These are phyloP conservation scores for Stemphylium vesicarium DNA, from an alignment of 2,329 filamentous ascomycete genomes.

Conservation along the genomic window DNA sequence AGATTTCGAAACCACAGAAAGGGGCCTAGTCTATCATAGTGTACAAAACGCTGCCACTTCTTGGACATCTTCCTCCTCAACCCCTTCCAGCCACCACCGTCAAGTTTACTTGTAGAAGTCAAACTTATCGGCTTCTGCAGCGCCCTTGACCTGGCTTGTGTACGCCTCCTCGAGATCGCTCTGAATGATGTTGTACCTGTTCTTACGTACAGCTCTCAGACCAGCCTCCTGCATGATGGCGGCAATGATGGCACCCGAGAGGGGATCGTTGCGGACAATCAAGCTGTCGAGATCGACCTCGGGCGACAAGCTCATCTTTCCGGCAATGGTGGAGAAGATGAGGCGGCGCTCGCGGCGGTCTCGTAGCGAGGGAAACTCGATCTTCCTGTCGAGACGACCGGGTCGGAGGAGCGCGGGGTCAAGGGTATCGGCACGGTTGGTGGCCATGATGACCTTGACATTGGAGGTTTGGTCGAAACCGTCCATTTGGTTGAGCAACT, in stretches of 20 bases:
- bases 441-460: constrained; percentile 99
- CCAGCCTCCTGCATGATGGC: constrained; percentile 99
- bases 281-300: constrained; percentile 96
- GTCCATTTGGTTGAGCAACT: constrained; percentile 99
- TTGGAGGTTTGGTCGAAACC: constrained; percentile 99
- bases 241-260: constrained; percentile 94
- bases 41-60: constrained; percentile 22
- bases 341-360: constrained; percentile 93
- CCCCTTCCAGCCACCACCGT: background rate
- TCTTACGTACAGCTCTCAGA: constrained; percentile 91
- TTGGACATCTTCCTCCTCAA: background rate
- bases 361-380: constrained; percentile 94
- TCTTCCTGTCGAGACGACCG: constrained; percentile 95
- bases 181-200: constrained; percentile 99
- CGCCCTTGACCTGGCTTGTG: constrained; percentile 91
- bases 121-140: constrained; percentile 74
- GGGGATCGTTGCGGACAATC: constrained; percentile 94
- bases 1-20: background rate
- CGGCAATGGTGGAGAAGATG: constrained; percentile 96
- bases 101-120: constrained; percentile 64
- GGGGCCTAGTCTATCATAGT: constrained; percentile 24
- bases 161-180: constrained; percentile 96
- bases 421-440: constrained; percentile 95
- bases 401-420: constrained; percentile 94
- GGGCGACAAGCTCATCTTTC: constrained; percentile 95